These are phyloP conservation scores for Botryosphaeria dothidea DNA, from an alignment of 2,329 filamentous ascomycete genomes.

Conservation along the genomic window DNA sequence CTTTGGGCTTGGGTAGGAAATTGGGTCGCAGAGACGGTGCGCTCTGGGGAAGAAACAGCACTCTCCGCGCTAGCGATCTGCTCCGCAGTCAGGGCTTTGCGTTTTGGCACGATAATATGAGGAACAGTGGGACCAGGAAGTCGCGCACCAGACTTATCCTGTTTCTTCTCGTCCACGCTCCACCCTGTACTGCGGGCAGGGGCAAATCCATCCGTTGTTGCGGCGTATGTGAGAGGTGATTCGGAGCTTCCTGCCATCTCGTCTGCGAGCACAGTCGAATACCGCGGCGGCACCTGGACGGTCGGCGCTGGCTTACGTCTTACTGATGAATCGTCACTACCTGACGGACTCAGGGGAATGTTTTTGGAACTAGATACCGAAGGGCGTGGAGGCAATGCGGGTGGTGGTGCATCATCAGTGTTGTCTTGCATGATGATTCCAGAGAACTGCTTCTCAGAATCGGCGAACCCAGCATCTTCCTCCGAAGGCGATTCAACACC, in stretches of 20 bases:
- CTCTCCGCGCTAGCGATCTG: slow-evolving; percentile 41
- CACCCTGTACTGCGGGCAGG: slow-evolving; percentile 14
- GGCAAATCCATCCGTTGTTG: slow-evolving; percentile 41
- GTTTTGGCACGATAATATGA: slow-evolving; percentile 42
- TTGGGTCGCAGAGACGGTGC: neutral
- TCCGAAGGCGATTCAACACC: slow-evolving; percentile 20
- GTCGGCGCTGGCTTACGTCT: slow-evolving; percentile 46
- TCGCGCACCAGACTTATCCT: slow-evolving; percentile 26
- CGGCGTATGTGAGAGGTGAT: slow-evolving; percentile 41
- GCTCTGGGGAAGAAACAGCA: neutral
- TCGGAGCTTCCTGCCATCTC: slow-evolving; percentile 27
- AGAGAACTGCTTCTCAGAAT: slow-evolving; percentile 38
- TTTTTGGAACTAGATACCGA: slow-evolving; percentile 6
- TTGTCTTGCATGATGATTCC: slow-evolving; percentile 47
- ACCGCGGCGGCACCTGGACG: slow-evolving; percentile 43
- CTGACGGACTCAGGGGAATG: slow-evolving; percentile 10
- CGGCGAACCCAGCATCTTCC: slow-evolving; percentile 26
- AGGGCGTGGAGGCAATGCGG: slow-evolving; percentile 42
- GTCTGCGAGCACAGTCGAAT: slow-evolving; percentile 46
- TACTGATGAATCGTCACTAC: slow-evolving; percentile 27
- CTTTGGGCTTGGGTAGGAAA: neutral
- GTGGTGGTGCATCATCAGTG: slow-evolving; percentile 33
- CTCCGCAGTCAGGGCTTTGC: slow-evolving; percentile 46
- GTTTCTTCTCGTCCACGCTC: slow-evolving; percentile 34
- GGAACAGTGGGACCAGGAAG: slow-evolving; percentile 34